Evolutionary conservation across 2,329 filamentous ascomycete species (phyloP), one percentile per base, ranked within the genome.

Genomic region (Dichotomopilus funicola): DNA sequence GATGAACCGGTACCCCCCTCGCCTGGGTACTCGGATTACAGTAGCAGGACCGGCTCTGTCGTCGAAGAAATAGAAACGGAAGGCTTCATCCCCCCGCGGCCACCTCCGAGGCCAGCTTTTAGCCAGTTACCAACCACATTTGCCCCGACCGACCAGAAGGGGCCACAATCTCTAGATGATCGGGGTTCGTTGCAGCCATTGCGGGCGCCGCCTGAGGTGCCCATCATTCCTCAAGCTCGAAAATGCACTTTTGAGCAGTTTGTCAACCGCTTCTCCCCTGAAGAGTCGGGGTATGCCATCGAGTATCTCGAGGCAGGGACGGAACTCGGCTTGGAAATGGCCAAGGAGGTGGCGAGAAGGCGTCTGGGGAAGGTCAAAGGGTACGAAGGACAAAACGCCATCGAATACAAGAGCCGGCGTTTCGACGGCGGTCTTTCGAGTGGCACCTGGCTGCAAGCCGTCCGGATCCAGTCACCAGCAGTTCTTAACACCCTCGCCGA

Each of bases 341-440:
- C 49, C 31, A 42, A 27, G 10, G 49, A 50, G 49, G 38, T 35
- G 37, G 38, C 12, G 37, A 42, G 38, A n/a, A 37, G 49, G 31
- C 49, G 38, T 42, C 49, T 50, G 3, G 37, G 12, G 38, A 50
- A 50, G 27, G 49, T 50, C 38, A 50, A 50, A 13, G 31, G 49
- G n/a, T 43, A 50, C 31, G 38, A 43, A 36, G 49, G 38, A 6
- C 49, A 43, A 3, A 43, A 42, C 38, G 12, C 49, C 37, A 41
- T 35, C 27, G 49, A 50, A 13, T 50, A 50, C 38, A 42, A 43
- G 27, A 43, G 38, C 38, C 13, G 49, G 11, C 49, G 49, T 6
- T 50, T 50, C 27, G 49, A 50, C 38, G 49, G 49, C 9, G 49
- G 49, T n/a, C 38, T 50, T 4, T 50, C 49, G n/a, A 50, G 40